Base-by-base conservation (phyloP, 2,329 filamentous ascomycete genomes). In the Ophiostoma himal-ulmi region DNA sequence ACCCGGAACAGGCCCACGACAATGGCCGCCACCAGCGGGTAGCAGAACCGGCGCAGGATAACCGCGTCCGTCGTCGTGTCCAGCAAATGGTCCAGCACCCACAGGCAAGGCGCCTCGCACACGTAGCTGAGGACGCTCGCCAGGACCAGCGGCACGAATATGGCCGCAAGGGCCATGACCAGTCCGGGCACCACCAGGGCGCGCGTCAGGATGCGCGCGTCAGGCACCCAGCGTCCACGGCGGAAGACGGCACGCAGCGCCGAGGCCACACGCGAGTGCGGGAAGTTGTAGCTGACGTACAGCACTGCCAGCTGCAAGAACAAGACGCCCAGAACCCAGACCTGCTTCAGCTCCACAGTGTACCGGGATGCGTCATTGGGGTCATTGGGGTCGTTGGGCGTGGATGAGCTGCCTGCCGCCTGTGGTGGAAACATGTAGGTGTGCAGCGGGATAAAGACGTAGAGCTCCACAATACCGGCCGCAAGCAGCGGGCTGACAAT, bases 311-410 rank as follows among this genome's bases (percentile, higher is more conserved):
- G 88, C 74, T 96, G 94, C 39, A 96, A 85, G 78, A 97, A 97
- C 3, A 99, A 84, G 30, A 99, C 86, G 5, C 95, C 95, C 0
- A 99, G 83, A 0, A 94, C 96, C 93, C 94, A 99, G 71, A 94
- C 90, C 77, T 98, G 94, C 60, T 98, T 89, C 72, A 98, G 85
- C 73, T 96, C 91, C 60, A 98, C 87, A 8, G 89, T 91, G 77
- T 96, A 92, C 20, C 78, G 68, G 81, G 83, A 65, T 13, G 62
- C 20, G 36, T 41, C 62, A 20, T 37, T n/a, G 34, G 14, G 1
- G 36, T 41, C 62, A 20, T 37, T n/a, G 34, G 14, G 1, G 6
- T n/a, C 30, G 34, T 36, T 73, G 39, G 73, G 3, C 52, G 69
- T 73, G 77, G 75, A 73, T 76, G 75, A 77, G 52, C 72, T 76